Conservation (phyloP, 768 basidiomycete genomes). For the Amanita thiersii region DNA sequence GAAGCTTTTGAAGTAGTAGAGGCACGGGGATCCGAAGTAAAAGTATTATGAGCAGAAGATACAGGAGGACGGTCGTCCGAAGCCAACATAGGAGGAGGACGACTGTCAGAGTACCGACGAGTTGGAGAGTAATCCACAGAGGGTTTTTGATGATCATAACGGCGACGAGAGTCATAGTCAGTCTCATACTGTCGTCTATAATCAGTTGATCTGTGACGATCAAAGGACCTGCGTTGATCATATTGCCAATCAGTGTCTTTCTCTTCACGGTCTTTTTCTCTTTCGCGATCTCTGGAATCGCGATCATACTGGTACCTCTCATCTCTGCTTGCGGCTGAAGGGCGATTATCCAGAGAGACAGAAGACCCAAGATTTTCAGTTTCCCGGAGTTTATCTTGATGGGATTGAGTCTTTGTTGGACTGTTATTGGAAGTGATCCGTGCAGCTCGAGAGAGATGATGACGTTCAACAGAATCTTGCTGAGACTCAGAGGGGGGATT, state of each 20-base stretch:
- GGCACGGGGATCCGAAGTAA: conserved; percentile 12
- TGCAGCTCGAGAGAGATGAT: conserved; percentile 14
- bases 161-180: conserved; percentile 22
- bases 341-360: conserved; percentile 3
- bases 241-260: conserved; percentile 29
- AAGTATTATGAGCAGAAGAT: conserved; percentile 12
- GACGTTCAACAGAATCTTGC: conserved; percentile 19
- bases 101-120: conserved; percentile 24
- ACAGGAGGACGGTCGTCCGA: conserved; percentile 9
- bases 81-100: conserved; percentile 16
- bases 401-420: neutral
- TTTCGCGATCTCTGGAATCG: conserved; percentile 18
- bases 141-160: conserved; percentile 17
- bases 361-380: conserved; percentile 8
- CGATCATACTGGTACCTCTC: conserved; percentile 15
- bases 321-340: conserved; percentile 15
- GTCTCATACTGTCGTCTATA: conserved; percentile 35
- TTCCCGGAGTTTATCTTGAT: conserved; percentile 1
- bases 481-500: conserved; percentile 15
- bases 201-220: conserved; percentile 30
- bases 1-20: conserved; percentile 11
- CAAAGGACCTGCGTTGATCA: conserved; percentile 26
- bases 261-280: conserved; percentile 29
- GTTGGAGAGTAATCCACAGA: conserved; percentile 16
- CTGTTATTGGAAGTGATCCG: conserved; percentile 7